Base-by-base conservation (phyloP, 1,139 yeast genomes). In the Taphrina wiesneri region DNA sequence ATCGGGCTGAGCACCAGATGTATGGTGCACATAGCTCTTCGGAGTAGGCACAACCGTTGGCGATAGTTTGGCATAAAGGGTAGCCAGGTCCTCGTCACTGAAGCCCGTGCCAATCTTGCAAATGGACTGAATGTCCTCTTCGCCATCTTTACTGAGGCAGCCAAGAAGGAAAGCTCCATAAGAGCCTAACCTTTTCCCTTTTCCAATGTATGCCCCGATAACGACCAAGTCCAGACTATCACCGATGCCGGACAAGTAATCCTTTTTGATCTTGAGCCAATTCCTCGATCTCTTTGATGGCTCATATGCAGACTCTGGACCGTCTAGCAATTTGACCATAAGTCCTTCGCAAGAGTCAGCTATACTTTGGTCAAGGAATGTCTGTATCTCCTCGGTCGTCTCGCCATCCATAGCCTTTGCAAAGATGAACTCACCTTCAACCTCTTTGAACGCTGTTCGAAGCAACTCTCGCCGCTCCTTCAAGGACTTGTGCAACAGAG, bases 61-160 rank as follows among this genome's bases (percentile, higher is more conserved):
- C 53, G 86, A 83, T 66, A 93, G 80, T 66, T 80, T 80, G 43
- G 82, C 82, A 73, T 87, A 82, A 46, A 93, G 76, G 49, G 77
- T 77, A 41, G 83, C 83, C 68, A 93, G 80, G 73, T 86, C 83
- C 70, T 89, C 97, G 70, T 93, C 99, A 46, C 92, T 85, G 75
- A 93, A 93, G 0, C 99, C 99, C 0, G 99, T 95, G 53, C 99
- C 99, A 66, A 95, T 92, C 75, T 95, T 93, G 78, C 99, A 93
- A 53, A 96, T 88, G 0, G 97, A 89, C 75, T 93, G 99, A 74
- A 85, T 90, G 72, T 91, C 97, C 25, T 96, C 98, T 46, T 70
- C 72, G 0, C 90, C 83, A 69, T 92, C 97, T 63, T 85, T 85
- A 73, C 93, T 92, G 75, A 90, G 92, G 47, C 95, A 86, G 0